Percentiles rank a stretch among this genome's conserved stretches.
Conservation (phyloP, 1,284 basidiomycete species). For the Thecaphora thlaspeos region DNA sequence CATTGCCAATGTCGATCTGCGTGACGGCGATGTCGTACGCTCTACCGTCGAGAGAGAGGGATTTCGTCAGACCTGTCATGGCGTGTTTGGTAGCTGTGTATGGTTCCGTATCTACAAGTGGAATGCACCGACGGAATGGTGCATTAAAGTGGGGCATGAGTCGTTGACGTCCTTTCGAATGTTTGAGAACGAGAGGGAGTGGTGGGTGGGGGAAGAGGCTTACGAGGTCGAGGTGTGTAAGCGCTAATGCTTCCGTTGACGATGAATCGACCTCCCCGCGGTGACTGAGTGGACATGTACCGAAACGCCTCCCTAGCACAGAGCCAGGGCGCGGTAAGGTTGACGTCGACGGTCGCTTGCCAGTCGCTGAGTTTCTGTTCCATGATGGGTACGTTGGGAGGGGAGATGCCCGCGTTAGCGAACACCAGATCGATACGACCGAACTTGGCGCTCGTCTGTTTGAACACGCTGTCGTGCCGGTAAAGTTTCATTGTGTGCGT, state of each 20-base stretch:
- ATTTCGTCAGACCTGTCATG: conserved; percentile 41
- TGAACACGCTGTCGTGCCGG: not conserved
- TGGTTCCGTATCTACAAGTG: not conserved
- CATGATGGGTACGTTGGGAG: conserved; percentile 32
- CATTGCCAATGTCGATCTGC: conserved; percentile 48
- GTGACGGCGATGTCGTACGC: conserved; percentile 39
- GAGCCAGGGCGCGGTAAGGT: conserved; percentile 40
- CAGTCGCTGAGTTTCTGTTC: conserved; percentile 39
- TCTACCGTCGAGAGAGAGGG: conserved; percentile 39
- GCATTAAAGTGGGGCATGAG: no score
- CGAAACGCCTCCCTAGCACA: conserved; percentile 45
- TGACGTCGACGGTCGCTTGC: conserved; percentile 42
- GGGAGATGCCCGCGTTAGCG: conserved; percentile 43
- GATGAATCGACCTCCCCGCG: conserved; percentile 44
- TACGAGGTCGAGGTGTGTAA: conserved; percentile 33
- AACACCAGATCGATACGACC: conserved; percentile 43
- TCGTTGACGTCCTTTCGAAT: no score
- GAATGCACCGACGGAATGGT: no score
- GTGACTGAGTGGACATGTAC: conserved; percentile 38
- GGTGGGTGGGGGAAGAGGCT: no score
- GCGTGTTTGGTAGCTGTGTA: conserved; percentile 48
- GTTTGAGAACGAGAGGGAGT: no score
- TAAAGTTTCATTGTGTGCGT: no score
- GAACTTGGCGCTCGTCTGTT: conserved; percentile 2
- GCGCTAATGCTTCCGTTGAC: conserved; percentile 47